phyloP scores from a whole-genome alignment of 352 stramenopile genomes.

The Phytophthora quininea region DNA sequence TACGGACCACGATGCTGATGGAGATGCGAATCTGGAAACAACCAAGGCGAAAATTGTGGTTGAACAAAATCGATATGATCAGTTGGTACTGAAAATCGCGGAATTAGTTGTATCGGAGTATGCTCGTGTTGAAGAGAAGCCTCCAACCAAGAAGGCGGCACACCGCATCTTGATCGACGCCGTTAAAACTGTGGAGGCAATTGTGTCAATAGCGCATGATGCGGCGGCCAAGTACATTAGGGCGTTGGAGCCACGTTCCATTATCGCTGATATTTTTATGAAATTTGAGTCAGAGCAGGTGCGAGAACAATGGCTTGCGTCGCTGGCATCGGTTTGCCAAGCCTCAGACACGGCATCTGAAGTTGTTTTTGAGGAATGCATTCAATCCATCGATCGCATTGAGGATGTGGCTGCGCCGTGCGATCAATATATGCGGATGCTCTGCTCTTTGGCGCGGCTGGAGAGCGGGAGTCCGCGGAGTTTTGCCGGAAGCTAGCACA shows the following conservation, averaged over 20 bases:
- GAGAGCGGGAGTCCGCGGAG: conserved; percentile 46
- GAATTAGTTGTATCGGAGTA: conserved; percentile 83
- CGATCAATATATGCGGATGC: conserved; percentile 76
- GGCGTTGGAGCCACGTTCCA: conserved; percentile 39
- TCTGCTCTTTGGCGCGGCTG: conserved; percentile 74
- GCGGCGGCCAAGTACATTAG: conserved; percentile 74
- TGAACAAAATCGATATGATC: conserved; percentile 66
- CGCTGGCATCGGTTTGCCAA: conserved; percentile 74
- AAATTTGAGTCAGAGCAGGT: conserved; percentile 77
- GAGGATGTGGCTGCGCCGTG: conserved; percentile 64
- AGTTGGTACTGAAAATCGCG: conserved; percentile 76
- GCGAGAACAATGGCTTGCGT: conserved; percentile 86
- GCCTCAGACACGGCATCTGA: conserved; percentile 45
- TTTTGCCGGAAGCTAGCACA: conserved; percentile 62
- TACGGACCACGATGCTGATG: conserved; percentile 3
- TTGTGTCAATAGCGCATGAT: conserved; percentile 71
- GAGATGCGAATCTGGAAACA: conserved; percentile 10
- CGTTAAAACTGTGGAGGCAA: conserved; percentile 83
- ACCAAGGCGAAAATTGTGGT: conserved; percentile 58
- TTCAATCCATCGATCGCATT: conserved; percentile 65
- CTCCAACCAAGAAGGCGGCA: conserved; percentile 44
- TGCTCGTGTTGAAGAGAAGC: conserved; percentile 42
- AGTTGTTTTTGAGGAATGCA: conserved; percentile 74
- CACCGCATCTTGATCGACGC: conserved; percentile 85
- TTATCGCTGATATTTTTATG: conserved; percentile 67